Evolutionary conservation across 768 basidiomycete genomes (phyloP).

Genomic region (Leucosporidium scottii): DNA sequence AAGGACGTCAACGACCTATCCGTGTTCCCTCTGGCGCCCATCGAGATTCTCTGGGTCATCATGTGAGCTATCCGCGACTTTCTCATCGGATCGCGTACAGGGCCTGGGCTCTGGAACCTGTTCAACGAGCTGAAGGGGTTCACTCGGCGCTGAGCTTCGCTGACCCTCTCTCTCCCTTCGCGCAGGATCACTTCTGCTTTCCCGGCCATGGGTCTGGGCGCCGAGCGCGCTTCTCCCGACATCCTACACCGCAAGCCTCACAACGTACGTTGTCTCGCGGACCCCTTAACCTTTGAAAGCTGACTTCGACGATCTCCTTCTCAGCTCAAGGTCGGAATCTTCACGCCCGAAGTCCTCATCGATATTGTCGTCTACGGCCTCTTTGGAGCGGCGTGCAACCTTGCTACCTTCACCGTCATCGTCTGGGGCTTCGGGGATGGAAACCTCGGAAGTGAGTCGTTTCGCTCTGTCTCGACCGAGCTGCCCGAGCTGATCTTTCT

Average conservation of each 20-base stretch:
- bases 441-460: slow-evolving; percentile 36
- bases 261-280: not conserved
- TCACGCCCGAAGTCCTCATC: slow-evolving; percentile 42
- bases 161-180: too few relatives aligned
- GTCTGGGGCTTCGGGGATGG: slow-evolving; percentile 40
- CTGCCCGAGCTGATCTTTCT: too few relatives aligned
- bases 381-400: slow-evolving; percentile 41
- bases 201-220: slow-evolving; percentile 54
- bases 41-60: slow-evolving; percentile 50
- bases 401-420: slow-evolving; percentile 40
- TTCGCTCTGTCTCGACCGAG: too few relatives aligned
- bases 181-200: slow-evolving; percentile 43
- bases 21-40: slow-evolving; percentile 50
- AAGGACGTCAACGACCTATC: slow-evolving; percentile 48
- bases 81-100: too few relatives aligned
- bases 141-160: too few relatives aligned
- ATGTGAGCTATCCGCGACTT: too few relatives aligned
- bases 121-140: too few relatives aligned
- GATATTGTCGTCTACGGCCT: slow-evolving; percentile 45
- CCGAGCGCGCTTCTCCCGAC: slow-evolving; percentile 50
- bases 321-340: slow-evolving; percentile 42
- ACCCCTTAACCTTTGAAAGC: not conserved
- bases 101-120: too few relatives aligned
- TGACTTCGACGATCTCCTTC: not conserved
- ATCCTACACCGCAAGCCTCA: slow-evolving; percentile 45